Evolutionary conservation across 2,329 filamentous ascomycete genomes (phyloP).

Genomic region (Huntiella bhutanensis): DNA sequence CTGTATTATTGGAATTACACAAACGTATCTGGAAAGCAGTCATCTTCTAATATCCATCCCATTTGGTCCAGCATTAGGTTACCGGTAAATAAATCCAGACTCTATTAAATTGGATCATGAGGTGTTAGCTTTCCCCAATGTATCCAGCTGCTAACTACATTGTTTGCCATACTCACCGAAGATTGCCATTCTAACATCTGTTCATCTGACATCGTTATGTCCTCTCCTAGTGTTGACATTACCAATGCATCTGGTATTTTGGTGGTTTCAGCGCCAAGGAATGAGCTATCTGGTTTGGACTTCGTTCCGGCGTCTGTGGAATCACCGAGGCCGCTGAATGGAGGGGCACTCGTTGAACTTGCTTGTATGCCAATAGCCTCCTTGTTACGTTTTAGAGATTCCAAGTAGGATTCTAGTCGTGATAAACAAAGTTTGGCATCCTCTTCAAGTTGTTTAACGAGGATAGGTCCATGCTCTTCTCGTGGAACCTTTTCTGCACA

Average conservation of each 20-base stretch:
- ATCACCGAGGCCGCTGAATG: not conserved
- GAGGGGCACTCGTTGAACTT: not conserved
- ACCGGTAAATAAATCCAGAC: conserved; percentile 3
- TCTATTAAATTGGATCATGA: not conserved
- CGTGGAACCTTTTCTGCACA: conserved; percentile 20
- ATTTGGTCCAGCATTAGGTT: not conserved
- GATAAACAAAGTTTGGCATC: conserved; percentile 18
- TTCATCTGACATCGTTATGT: not conserved
- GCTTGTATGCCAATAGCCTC: not conserved
- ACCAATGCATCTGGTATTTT: not conserved
- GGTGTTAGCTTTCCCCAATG: not conserved
- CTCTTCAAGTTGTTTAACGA: conserved; percentile 22
- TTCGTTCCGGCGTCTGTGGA: not conserved
- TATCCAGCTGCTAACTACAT: not conserved
- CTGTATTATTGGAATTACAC: too few species aligned
- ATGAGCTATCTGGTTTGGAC: not conserved
- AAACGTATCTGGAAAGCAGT: too few species aligned
- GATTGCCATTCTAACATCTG: conserved; percentile 8
- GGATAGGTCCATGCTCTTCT: conserved; percentile 17
- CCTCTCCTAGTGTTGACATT: too few species aligned
- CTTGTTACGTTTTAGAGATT: not conserved
- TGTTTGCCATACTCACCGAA: not conserved
- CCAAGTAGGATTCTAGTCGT: conserved; percentile 17
- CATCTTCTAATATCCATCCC: conserved; percentile 6
- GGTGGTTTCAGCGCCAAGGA: too few species aligned